phyloP scores from a whole-genome alignment of 1,139 yeast genomes.

The Meyerozyma carpophila region DNA sequence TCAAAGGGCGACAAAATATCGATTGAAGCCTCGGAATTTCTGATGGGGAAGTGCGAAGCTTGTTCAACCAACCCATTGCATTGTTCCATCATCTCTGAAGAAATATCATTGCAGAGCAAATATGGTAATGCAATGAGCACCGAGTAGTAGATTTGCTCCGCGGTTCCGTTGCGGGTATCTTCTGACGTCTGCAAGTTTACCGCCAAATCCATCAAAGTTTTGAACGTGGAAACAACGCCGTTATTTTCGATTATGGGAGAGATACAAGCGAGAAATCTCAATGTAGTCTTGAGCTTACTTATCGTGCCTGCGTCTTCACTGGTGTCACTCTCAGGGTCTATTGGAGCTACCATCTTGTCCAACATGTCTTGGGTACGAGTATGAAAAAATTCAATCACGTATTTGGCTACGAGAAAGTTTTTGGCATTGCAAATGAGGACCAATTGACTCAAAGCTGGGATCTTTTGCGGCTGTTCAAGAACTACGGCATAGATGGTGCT shows the following conservation, averaged over 20 bases:
- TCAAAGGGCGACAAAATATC: conserved; percentile 36
- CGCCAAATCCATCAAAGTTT: conserved; percentile 51
- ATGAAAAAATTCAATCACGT: conserved; percentile 65
- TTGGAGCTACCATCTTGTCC: conserved; percentile 14
- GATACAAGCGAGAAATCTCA: conserved; percentile 66
- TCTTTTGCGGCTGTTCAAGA: conserved; percentile 88
- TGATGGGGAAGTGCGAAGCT: conserved; percentile 35
- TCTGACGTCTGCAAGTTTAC: conserved; percentile 45
- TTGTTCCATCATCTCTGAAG: conserved; percentile 26
- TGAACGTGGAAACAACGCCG: conserved; percentile 47
- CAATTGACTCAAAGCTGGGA: conserved; percentile 65
- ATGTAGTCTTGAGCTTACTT: conserved; percentile 63
- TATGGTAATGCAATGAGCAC: conserved; percentile 69
- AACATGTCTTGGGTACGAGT: conserved; percentile 54
- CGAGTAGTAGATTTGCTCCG: conserved; percentile 65
- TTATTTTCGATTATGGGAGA: conserved; percentile 55
- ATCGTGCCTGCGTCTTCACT: conserved; percentile 56
- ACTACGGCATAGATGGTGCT: conserved; percentile 65
- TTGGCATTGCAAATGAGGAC: conserved; percentile 63
- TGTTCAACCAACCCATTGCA: conserved; percentile 41
- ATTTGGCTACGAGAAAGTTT: conserved; percentile 64
- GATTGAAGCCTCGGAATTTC: conserved; percentile 13
- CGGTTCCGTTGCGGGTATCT: conserved; percentile 47
- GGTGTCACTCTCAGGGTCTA: background rate
- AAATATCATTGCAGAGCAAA: conserved; percentile 43